Conservation (phyloP, 805 yeast genomes). For the Candida arabinofermentans region DNA sequence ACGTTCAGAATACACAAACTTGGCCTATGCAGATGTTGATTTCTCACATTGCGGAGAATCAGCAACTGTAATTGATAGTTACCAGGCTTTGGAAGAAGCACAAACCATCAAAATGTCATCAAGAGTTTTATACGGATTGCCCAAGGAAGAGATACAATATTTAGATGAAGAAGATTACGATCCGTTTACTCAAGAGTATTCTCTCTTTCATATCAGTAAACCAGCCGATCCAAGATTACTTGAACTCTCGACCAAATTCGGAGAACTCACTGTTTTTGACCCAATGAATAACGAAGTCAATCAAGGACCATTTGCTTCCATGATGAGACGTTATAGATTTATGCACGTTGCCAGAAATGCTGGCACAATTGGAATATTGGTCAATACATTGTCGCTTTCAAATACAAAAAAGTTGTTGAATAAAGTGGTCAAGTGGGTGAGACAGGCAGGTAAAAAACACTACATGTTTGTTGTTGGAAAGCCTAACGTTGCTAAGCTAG, state of each 20-base stretch:
- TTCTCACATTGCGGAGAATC: slow-evolving; percentile 18
- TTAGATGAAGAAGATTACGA: slow-evolving; percentile 28
- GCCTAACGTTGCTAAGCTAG: slow-evolving; percentile 95
- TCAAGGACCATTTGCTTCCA: slow-evolving; percentile 68
- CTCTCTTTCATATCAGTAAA: slow-evolving; percentile 62
- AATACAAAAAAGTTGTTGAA: slow-evolving; percentile 69
- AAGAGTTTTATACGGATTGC: slow-evolving; percentile 30
- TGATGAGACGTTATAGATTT: slow-evolving; percentile 77
- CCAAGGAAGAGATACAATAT: slow-evolving; percentile 12
- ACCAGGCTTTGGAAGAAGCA: neutral
- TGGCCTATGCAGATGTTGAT: slow-evolving; percentile 40
- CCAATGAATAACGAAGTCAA: slow-evolving; percentile 31
- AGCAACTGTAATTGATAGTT: slow-evolving; percentile 24
- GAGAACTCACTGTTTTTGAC: slow-evolving; percentile 47
- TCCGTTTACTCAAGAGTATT: slow-evolving; percentile 39
- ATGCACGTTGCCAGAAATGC: slow-evolving; percentile 91
- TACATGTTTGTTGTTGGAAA: slow-evolving; percentile 96
- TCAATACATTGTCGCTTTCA: slow-evolving; percentile 80
- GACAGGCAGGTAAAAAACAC: slow-evolving; percentile 80
- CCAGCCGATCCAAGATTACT: slow-evolving; percentile 81
- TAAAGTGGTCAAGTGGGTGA: slow-evolving; percentile 55
- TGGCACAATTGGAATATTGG: slow-evolving; percentile 85
- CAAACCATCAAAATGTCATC: slow-evolving; percentile 25
- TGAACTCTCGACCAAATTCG: slow-evolving; percentile 68
- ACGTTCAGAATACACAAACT: slow-evolving; percentile 28